Percentiles rank a stretch among this genome's conserved stretches.
Evolutionary conservation across 345 rosid species (phyloP).

Genomic region (Eucalyptus tenuipes): DNA sequence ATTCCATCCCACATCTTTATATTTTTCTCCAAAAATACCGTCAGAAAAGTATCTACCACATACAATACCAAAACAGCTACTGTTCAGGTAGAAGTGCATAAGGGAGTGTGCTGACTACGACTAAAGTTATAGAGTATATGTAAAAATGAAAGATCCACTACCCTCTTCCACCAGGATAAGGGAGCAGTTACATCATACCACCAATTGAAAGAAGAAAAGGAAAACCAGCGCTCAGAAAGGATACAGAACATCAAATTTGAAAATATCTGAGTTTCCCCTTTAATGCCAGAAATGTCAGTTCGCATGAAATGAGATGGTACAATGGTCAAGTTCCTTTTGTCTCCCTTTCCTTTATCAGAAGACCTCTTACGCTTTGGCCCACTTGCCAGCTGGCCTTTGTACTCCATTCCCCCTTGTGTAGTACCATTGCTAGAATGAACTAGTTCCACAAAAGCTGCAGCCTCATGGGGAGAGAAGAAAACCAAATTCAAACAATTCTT

Average conservation of each 20-base stretch:
- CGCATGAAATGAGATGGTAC: slow-evolving; percentile 79
- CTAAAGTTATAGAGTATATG: not conserved
- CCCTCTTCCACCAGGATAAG: not conserved
- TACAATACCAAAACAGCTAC: not conserved
- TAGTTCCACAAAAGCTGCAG: slow-evolving; percentile 75
- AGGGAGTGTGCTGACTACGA: not conserved
- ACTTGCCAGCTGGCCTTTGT: slow-evolving; percentile 19
- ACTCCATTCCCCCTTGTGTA: slow-evolving; percentile 51
- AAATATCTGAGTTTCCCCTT: slow-evolving; percentile 72
- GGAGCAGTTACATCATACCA: not conserved
- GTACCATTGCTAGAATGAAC: slow-evolving; percentile 91
- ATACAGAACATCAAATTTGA: slow-evolving; percentile 83
- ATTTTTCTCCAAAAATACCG: not conserved
- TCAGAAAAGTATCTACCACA: not conserved
- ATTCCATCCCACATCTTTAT: not conserved
- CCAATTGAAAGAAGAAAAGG: not conserved
- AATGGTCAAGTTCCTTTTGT: slow-evolving; percentile 34
- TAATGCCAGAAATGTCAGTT: slow-evolving; percentile 73
- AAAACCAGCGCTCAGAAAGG: slow-evolving; percentile 18
- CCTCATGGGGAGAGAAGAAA: not conserved
- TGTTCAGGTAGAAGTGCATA: not conserved
- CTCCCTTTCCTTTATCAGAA: slow-evolving; percentile 49
- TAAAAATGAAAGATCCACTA: not conserved
- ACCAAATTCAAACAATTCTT: not conserved
- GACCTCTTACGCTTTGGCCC: slow-evolving; percentile 22